phyloP scores from a whole-genome alignment of 2,329 filamentous ascomycete species.

The Ceratocystis albifundus region DNA sequence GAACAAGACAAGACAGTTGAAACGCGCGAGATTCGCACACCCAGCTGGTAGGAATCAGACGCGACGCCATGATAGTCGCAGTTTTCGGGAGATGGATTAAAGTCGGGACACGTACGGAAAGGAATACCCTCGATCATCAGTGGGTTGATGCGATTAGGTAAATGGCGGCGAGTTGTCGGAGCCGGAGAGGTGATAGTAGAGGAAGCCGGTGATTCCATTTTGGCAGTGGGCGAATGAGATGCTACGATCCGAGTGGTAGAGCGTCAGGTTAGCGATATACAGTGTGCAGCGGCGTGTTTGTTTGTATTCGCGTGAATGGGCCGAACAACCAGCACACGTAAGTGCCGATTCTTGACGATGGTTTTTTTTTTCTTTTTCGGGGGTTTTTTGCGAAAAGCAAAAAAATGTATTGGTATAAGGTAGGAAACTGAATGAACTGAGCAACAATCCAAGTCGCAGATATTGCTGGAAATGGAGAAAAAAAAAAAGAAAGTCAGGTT shows the following conservation, averaged over 20 bases:
- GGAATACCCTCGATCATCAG: constrained; percentile 52
- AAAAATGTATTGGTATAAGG: not conserved
- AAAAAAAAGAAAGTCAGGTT: not conserved
- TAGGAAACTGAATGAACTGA: not conserved
- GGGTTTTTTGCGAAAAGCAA: not conserved
- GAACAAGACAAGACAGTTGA: not conserved
- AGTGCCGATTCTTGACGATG: too few relatives aligned
- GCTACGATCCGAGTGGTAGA: too few relatives aligned
- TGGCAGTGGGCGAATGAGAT: not conserved
- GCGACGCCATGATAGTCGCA: not conserved
- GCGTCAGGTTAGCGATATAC: too few relatives aligned
- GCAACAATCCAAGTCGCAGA: not conserved
- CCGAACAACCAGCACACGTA: not conserved
- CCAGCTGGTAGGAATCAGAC: not conserved
- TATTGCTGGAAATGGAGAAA: not conserved
- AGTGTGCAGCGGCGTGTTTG: not conserved
- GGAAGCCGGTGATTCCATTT: constrained; percentile 20
- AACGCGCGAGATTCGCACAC: not conserved
- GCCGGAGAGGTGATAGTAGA: constrained; percentile 25
- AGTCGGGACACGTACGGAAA: constrained; percentile 23
- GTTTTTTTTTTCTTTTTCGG: too few relatives aligned
- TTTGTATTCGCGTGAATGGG: not conserved
- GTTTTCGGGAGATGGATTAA: not conserved
- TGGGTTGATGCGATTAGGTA: constrained; percentile 51
- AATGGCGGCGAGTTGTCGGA: constrained; percentile 30